Evolutionary conservation across 2,329 filamentous ascomycete genomes (phyloP).

Genomic region (Lizonia empirigonia): DNA sequence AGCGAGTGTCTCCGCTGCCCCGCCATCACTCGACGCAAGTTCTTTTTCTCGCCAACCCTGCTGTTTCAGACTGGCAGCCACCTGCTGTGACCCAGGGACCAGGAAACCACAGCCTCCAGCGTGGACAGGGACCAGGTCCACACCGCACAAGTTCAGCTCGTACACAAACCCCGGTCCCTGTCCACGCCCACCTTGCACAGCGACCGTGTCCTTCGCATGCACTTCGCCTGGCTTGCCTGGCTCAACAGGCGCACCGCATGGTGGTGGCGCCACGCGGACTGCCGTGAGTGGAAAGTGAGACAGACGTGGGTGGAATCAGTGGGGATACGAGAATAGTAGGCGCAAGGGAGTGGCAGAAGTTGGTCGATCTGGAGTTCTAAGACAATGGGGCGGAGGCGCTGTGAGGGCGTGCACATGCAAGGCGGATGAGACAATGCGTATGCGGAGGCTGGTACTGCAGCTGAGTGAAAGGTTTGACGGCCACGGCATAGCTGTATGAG

Average conservation of each 20-base stretch:
- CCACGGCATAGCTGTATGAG: slow-evolving; percentile 9
- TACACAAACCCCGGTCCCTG: background rate
- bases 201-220: no score
- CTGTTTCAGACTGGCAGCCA: slow-evolving; percentile 4
- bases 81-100: slow-evolving; percentile 11
- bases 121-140: background rate
- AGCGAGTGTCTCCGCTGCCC: background rate
- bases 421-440: slow-evolving; percentile 6
- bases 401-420: slow-evolving; percentile 8
- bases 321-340: slow-evolving; percentile 5
- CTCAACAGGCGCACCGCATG: slow-evolving; percentile 13
- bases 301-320: background rate
- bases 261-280: slow-evolving; percentile 3
- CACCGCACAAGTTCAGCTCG: no score
- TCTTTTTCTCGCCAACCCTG: background rate
- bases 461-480: slow-evolving; percentile 1
- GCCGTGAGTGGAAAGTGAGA: background rate
- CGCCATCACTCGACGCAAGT: background rate
- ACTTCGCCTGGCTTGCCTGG: background rate
- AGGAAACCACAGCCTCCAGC: background rate
- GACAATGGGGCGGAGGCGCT: background rate
- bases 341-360: background rate
- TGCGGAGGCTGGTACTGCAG: background rate
- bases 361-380: background rate
- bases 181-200: background rate